These are phyloP conservation scores for Tremellales sp. DNA, from an alignment of 1,284 basidiomycete species.

Conservation along the genomic window DNA sequence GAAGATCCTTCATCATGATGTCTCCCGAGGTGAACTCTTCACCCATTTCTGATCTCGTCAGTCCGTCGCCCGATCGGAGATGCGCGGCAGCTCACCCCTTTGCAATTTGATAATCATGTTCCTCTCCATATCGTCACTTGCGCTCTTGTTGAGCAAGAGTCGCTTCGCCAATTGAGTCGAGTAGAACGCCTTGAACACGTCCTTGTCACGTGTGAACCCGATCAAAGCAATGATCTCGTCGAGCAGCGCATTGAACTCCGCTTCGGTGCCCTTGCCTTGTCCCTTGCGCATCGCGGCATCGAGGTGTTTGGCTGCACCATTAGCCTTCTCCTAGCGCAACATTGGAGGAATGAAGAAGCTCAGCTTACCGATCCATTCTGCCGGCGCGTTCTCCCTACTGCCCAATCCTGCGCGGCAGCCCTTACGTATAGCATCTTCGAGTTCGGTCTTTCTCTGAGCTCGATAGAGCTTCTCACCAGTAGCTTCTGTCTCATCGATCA, in stretches of 20 bases:
- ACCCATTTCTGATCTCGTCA: conserved; percentile 42
- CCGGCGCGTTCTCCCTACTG: conserved; percentile 76
- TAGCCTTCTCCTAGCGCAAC: not conserved
- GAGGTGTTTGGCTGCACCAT: conserved; percentile 67
- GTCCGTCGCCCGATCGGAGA: not conserved
- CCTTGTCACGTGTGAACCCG: conserved; percentile 78
- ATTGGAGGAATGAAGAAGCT: not conserved
- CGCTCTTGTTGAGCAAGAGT: conserved; percentile 77
- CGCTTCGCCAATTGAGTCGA: conserved; percentile 84
- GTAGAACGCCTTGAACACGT: conserved; percentile 94
- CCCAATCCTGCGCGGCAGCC: conserved; percentile 81
- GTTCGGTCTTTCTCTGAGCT: conserved; percentile 24
- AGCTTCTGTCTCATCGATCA: conserved; percentile 2
- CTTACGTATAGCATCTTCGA: conserved; percentile 54
- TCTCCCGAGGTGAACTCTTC: conserved; percentile 50
- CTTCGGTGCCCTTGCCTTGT: conserved; percentile 67
- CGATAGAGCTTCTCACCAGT: conserved; percentile 7
- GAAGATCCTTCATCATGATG: conserved; percentile 50
- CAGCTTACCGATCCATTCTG: conserved; percentile 71
- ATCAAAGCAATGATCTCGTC: conserved; percentile 78
- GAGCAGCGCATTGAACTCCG: conserved; percentile 64
- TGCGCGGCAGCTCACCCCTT: conserved; percentile 61
- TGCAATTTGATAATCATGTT: conserved; percentile 83
- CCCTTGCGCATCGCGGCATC: conserved; percentile 82
- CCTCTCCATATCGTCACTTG: conserved; percentile 87